Evolutionary conservation across 371 early-diverging fungal genomes (phyloP), one percentile per base, ranked within the genome.

Genomic region (Mucor circinelloides): DNA sequence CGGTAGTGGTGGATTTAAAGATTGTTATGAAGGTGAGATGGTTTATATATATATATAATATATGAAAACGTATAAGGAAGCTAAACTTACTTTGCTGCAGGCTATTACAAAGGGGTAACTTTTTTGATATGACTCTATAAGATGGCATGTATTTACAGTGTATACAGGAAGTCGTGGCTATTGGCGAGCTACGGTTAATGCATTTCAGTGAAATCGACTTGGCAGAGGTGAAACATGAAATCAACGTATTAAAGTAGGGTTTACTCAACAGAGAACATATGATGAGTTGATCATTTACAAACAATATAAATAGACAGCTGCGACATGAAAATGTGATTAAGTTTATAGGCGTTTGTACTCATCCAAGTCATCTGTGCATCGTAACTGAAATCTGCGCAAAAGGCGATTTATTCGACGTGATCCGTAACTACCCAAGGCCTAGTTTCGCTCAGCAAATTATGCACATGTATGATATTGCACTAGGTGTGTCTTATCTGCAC

Each of bases 401-500:
- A 71, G 91, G 91, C 17, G 93, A 91, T 71, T 64, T 91, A 59
- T 91, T 89, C 73, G 93, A 93, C 69, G 90, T 86, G 64, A 91
- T 93, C 80, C 77, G 91, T 44, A 81, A 79, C 61, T 80, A 76
- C 54, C 85, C 84, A 57, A 87, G 83, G 68, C 91, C 92, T 7
- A 73, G 78, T 27, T 89, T 91, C 68, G 80, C 87, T 19, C 89
- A 89, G 30, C 50, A 86, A 84, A 78, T 88, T 57, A 90, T 86
- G 85, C 89, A 86, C 48, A 93, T 93, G 93, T 90, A 93, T 70
- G 93, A 95, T 66, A 93, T 94, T 76, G 88, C 93, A 4, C 72
- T 93, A 21, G 93, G 89, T 42, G 86, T 93, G 13, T 75, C 91
- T 38, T 90, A 92, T 75, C 64, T 92, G 54, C 92, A 92, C 64